phyloP scores from a whole-genome alignment of 805 yeast species.

The Lachancea sp. region DNA sequence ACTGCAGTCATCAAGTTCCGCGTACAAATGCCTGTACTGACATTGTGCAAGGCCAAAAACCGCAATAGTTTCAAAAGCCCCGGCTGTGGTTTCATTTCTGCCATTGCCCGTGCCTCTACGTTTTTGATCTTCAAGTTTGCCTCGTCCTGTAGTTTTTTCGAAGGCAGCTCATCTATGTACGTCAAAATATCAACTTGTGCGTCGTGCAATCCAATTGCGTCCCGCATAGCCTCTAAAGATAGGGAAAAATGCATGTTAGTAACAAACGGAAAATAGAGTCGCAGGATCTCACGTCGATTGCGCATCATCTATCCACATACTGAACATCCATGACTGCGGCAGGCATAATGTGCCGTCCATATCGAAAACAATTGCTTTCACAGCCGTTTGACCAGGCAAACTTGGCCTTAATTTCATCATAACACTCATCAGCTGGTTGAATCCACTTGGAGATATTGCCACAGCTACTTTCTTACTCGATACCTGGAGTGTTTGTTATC shows the following conservation, averaged over 20 bases:
- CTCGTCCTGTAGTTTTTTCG: conserved; percentile 32
- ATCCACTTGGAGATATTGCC: too few species aligned
- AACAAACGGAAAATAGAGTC: neutral
- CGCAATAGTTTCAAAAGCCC: conserved; percentile 42
- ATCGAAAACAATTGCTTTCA: conserved; percentile 59
- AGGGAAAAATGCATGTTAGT: neutral
- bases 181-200: conserved; percentile 46
- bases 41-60: conserved; percentile 22
- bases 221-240: conserved; percentile 53
- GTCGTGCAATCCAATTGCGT: conserved; percentile 44
- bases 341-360: conserved; percentile 75
- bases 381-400: neutral
- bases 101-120: conserved; percentile 62
- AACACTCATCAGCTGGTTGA: conserved; percentile 4
- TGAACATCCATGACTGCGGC: conserved; percentile 56
- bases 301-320: too few species aligned
- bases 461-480: too few species aligned
- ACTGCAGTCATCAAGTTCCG: conserved; percentile 54
- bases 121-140: conserved; percentile 44
- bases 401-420: conserved; percentile 6
- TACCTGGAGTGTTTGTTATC: too few species aligned
- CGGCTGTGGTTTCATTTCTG: conserved; percentile 44
- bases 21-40: conserved; percentile 56
- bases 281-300: too few species aligned
- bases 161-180: conserved; percentile 39